These are phyloP conservation scores for Mycena leptocephala DNA, from an alignment of 768 basidiomycete species.

Conservation along the genomic window DNA sequence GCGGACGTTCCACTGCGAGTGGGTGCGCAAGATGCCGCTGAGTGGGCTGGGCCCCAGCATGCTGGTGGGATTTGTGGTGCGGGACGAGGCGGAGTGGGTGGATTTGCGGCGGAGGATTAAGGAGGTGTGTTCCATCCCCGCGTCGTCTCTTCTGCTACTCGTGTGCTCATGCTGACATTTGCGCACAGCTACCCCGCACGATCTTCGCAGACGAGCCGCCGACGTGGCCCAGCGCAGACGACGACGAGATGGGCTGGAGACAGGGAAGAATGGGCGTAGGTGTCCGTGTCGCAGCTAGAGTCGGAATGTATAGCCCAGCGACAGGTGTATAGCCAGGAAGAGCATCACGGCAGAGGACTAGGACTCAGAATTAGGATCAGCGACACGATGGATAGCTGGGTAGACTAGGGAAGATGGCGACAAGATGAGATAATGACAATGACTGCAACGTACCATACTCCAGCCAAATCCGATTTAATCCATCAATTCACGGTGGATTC, in stretches of 20 bases:
- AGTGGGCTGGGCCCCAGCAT: constrained; percentile 95
- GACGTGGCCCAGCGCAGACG: constrained; percentile 56
- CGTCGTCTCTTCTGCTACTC: constrained; percentile 36
- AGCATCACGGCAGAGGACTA: too few relatives aligned
- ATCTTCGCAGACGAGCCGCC: constrained; percentile 27
- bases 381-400: too few relatives aligned
- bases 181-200: not conserved
- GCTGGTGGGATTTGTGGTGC: constrained; percentile 93
- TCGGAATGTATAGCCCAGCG: too few relatives aligned
- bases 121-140: constrained; percentile 67
- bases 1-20: constrained; percentile 94
- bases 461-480: too few relatives aligned
- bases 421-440: too few relatives aligned
- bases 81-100: constrained; percentile 89
- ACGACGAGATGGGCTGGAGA: constrained; percentile 62
- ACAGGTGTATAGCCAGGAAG: too few relatives aligned
- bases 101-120: constrained; percentile 82
- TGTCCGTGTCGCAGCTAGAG: too few relatives aligned
- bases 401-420: too few relatives aligned
- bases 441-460: too few relatives aligned
- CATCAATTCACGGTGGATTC: too few relatives aligned
- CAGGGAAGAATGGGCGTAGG: too few relatives aligned
- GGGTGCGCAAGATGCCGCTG: constrained; percentile 94
- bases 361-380: too few relatives aligned
- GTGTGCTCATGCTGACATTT: constrained; percentile 41